phyloP scores from a whole-genome alignment of 2,329 filamentous ascomycete genomes.

The Dactylellina sp. region DNA sequence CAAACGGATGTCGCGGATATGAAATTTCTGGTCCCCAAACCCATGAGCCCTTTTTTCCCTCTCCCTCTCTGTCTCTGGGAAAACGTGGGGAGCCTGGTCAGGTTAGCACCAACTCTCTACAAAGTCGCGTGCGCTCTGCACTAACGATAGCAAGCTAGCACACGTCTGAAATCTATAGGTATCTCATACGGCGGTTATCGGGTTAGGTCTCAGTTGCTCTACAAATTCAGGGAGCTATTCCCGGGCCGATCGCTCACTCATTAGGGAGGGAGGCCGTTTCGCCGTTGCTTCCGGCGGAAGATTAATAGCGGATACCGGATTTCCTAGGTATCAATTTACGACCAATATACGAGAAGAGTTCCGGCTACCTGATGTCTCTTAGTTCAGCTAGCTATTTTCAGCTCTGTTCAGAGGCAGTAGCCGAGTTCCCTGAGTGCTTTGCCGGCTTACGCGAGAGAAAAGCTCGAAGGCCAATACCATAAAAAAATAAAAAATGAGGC shows the following conservation, averaged over 20 bases:
- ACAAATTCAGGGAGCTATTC: conserved; percentile 16
- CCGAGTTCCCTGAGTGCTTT: conserved; percentile 16
- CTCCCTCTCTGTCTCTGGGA: no score
- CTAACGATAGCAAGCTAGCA: neutral
- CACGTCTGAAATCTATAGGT: neutral
- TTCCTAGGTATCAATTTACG: neutral
- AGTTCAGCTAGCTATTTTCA: conserved; percentile 28
- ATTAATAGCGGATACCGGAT: conserved; percentile 16
- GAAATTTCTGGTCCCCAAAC: conserved; percentile 10
- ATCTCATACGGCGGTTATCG: conserved; percentile 42
- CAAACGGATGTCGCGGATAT: conserved; percentile 55
- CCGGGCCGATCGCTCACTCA: conserved; percentile 13
- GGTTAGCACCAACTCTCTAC: conserved; percentile 6
- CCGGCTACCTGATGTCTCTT: conserved; percentile 6
- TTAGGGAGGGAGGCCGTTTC: conserved; percentile 3
- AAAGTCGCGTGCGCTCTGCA: conserved; percentile 40
- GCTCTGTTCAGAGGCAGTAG: conserved; percentile 14
- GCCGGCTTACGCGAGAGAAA: conserved; percentile 25
- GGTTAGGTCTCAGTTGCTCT: conserved; percentile 12
- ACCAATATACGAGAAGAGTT: conserved; percentile 25
- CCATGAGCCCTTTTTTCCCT: conserved; percentile 17
- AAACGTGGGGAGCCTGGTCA: conserved; percentile 47
- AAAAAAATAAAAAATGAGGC: conserved; percentile 42
- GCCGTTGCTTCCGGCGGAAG: conserved; percentile 52
- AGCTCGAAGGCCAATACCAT: conserved; percentile 3